phyloP scores from a whole-genome alignment of 2,329 filamentous ascomycete species.

The Colletotrichum somersetense region DNA sequence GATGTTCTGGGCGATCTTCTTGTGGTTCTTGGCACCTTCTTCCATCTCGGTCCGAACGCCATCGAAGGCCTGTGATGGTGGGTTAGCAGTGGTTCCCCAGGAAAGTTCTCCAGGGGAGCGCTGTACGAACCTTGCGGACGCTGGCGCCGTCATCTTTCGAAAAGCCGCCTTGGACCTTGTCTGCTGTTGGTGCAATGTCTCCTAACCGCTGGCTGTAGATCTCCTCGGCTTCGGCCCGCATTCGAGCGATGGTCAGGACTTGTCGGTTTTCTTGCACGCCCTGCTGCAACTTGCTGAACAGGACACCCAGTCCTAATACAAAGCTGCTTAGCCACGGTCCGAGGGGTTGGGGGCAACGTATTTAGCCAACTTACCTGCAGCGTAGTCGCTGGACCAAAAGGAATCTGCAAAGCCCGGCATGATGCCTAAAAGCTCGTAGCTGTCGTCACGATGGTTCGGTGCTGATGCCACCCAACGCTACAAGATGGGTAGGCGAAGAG shows the following conservation, averaged over 20 bases:
- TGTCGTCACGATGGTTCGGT: conserved; percentile 22
- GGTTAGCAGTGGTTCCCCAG: conserved; percentile 42
- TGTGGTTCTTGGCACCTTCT: conserved; percentile 88
- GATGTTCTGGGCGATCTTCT: conserved; percentile 96
- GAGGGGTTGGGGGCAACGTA: conserved; percentile 11
- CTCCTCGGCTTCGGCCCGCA: conserved; percentile 97
- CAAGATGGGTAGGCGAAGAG: conserved; percentile 10
- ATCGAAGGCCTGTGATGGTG: conserved; percentile 80
- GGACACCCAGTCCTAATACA: conserved; percentile 80
- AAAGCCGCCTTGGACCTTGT: conserved; percentile 88
- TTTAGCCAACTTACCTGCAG: conserved; percentile 74
- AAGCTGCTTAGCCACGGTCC: conserved; percentile 13
- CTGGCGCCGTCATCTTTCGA: conserved; percentile 93
- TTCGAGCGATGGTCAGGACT: conserved; percentile 87
- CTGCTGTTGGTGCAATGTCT: conserved; percentile 85
- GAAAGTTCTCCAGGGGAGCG: conserved; percentile 12
- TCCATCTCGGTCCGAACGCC: conserved; percentile 94
- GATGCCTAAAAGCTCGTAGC: conserved; percentile 49
- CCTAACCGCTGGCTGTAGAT: conserved; percentile 83
- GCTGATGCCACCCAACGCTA: conserved; percentile 18
- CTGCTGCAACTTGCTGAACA: conserved; percentile 97
- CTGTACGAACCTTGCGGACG: conserved; percentile 75
- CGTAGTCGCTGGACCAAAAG: conserved; percentile 98
- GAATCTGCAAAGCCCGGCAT: conserved; percentile 95
- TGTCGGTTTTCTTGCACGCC: conserved; percentile 96